Conservation (phyloP, 2,329 filamentous ascomycete genomes). For the Cladorrhinum sp. region DNA sequence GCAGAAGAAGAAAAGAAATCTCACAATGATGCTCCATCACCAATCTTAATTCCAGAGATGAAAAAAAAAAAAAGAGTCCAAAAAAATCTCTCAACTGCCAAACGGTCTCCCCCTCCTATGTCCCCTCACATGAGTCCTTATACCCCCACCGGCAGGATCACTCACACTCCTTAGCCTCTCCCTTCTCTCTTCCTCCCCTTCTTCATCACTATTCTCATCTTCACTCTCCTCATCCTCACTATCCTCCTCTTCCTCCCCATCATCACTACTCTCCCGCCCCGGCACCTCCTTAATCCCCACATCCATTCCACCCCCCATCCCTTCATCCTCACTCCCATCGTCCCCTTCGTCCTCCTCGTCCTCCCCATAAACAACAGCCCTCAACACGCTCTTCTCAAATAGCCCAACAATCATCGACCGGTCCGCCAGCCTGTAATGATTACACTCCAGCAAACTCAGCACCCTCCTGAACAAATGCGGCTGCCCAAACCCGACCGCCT, state of each 20-base stretch:
- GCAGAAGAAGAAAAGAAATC: not conserved
- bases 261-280: constrained; percentile 2
- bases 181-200: constrained; percentile 49
- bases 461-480: constrained; percentile 79
- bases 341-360: constrained; percentile 56
- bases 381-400: constrained; percentile 86
- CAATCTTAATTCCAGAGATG: not conserved
- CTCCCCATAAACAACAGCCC: constrained; percentile 73
- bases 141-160: constrained; percentile 32
- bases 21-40: not conserved
- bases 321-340: constrained; percentile 6
- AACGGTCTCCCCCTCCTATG: constrained; percentile 11
- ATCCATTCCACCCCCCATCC: not conserved
- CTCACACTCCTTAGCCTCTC: constrained; percentile 55
- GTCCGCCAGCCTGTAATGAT: constrained; percentile 83
- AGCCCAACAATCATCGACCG: constrained; percentile 89
- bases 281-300: constrained; percentile 1
- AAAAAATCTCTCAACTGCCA: not conserved
- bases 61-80: not conserved
- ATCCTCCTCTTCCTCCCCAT: constrained; percentile 30
- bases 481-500: constrained; percentile 68
- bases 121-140: constrained; percentile 25
- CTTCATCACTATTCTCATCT: constrained; percentile 9
- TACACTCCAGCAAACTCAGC: constrained; percentile 79
- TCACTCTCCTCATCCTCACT: constrained; percentile 17